Conservation (phyloP, 1,139 yeast genomes). For the Saccharomyces hybrid region DNA sequence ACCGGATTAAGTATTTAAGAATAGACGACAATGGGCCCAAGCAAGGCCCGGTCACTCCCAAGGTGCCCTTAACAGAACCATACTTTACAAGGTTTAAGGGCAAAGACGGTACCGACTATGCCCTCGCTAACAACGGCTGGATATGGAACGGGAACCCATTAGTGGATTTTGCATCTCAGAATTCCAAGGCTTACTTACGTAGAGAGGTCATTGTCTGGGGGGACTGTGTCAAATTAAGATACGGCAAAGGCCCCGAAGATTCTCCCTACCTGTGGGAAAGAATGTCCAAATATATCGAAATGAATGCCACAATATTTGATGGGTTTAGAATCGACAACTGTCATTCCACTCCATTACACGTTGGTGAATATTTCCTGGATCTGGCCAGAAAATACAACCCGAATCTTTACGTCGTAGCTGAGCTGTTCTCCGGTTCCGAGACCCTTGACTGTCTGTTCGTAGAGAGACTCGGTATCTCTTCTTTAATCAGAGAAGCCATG, state of each 20-base stretch:
- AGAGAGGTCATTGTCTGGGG: slow-evolving; percentile 98
- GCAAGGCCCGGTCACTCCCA: slow-evolving; percentile 53
- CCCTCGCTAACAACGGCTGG: slow-evolving; percentile 96
- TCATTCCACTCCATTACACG: slow-evolving; percentile 93
- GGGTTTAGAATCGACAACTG: slow-evolving; percentile 94
- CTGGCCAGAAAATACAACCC: slow-evolving; percentile 82
- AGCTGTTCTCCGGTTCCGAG: slow-evolving; percentile 87
- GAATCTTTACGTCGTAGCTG: slow-evolving; percentile 87
- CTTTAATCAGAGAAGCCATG: slow-evolving; percentile 93
- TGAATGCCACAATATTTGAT: slow-evolving; percentile 69
- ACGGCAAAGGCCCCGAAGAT: slow-evolving; percentile 68
- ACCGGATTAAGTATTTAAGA: slow-evolving; percentile 68
- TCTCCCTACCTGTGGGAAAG: slow-evolving; percentile 86
- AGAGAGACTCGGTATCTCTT: slow-evolving; percentile 80
- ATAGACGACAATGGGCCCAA: slow-evolving; percentile 76
- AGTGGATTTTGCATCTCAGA: slow-evolving; percentile 80
- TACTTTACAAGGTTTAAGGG: slow-evolving; percentile 71
- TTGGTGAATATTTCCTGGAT: slow-evolving; percentile 82
- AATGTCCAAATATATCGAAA: slow-evolving; percentile 70
- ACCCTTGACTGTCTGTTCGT: slow-evolving; percentile 84
- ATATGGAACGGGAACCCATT: slow-evolving; percentile 96
- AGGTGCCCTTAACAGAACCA: slow-evolving; percentile 68
- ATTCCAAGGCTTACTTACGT: slow-evolving; percentile 74
- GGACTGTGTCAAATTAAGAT: slow-evolving; percentile 89
- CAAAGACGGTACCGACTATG: slow-evolving; percentile 49